A percentile compares a stretch with the other conserved stretches of the same genome.
Conservation (phyloP, 1,139 yeast species). For the Lodderomyces metapsilosis region DNA sequence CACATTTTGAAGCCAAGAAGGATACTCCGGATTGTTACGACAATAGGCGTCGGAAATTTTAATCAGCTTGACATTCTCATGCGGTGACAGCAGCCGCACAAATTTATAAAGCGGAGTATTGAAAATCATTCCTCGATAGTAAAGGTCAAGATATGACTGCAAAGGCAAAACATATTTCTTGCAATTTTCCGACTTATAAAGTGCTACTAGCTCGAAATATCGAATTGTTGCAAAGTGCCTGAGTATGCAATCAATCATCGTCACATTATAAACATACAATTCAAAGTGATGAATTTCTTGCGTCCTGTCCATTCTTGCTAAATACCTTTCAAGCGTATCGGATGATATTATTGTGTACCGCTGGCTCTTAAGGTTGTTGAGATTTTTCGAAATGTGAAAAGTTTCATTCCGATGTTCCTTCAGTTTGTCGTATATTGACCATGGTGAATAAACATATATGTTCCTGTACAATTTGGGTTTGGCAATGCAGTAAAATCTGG, state of each 20-base stretch:
- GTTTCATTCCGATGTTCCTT: neutral
- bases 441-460: constrained; percentile 1
- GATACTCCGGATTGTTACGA: no score
- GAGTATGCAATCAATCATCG: neutral
- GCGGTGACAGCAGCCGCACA: no score
- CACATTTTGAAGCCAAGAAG: neutral
- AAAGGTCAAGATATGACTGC: neutral
- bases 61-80: no score
- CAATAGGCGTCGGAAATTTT: no score
- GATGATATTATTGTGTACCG: neutral
- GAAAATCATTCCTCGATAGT: neutral
- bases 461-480: constrained; percentile 1
- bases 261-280: neutral
- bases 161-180: neutral
- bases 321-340: neutral
- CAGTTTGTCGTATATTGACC: neutral
- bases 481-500: constrained; percentile 2
- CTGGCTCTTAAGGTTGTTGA: constrained; percentile 1
- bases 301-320: constrained; percentile 1
- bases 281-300: neutral
- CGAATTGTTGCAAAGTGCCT: neutral
- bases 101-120: no score
- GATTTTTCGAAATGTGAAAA: neutral
- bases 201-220: neutral
- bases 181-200: neutral